Base-by-base conservation (phyloP, 2,329 filamentous ascomycete genomes). In the Penicillium sp. region DNA sequence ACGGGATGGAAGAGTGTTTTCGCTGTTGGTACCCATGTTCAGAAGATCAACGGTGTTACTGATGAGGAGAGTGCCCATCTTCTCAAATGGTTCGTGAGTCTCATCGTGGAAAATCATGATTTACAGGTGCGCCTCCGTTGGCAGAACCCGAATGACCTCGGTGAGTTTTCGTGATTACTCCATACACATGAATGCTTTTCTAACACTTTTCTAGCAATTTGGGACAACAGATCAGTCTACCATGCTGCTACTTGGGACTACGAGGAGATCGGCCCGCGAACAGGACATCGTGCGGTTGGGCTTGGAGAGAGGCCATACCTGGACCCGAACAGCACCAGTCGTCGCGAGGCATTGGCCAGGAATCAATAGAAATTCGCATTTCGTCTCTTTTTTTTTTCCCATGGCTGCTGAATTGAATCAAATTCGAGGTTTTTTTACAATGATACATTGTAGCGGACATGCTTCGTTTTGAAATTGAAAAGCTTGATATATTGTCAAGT, bases 171-270 rank as follows among this genome's bases (percentile, higher is more conserved):
- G 3, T 3, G 15, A 43, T 12, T 45, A 21, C 4, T 28, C 2
- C 15, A 3, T 15, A 33, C 15, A 47, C 7, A 8, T 21, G 6
- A 21, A 7, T 41, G 21, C 21, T 21, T 41, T 21, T 7, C n/a
- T 41, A 21, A 21, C 7, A 41, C 9, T 15, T 44, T 2, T 29
- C 47, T 70, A 63, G 81, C 80, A 1, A 82, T 84, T 56, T 84
- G 81, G 81, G 81, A 84, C 56, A 83, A 84, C 58, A 71, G 81
- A 7, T 78, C 74, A n/a, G 78, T 78, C 1, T 83, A 79, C 59
- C 81, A 84, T 57, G 75, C 77, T 2, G 81, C 80, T 0, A 84
- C 79, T 0, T 75, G 74, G 12, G 81, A 83, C 57, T 80, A 81
- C 57, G 68, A 73, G 4, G 73, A 69, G 1, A 61, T 74, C 7